Evolutionary conservation across 2,329 filamentous ascomycete species (phyloP).

Genomic region (Fusarium kyushuense): DNA sequence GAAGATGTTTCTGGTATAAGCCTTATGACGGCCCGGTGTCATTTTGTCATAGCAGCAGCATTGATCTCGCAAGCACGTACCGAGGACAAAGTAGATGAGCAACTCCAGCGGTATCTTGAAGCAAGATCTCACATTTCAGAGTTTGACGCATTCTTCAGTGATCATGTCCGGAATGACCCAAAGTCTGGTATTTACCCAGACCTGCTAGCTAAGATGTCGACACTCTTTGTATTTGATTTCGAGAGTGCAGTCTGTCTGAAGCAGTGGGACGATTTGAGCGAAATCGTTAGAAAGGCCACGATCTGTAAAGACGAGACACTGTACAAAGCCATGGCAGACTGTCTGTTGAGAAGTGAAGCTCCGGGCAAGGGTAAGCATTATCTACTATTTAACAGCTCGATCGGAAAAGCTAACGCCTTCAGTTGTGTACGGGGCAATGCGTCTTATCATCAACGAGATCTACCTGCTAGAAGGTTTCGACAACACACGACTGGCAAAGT

Average conservation of each 20-base stretch:
- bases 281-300: slow-evolving; percentile 67
- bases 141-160: slow-evolving; percentile 72
- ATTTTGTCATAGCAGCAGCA: slow-evolving; percentile 72
- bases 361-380: slow-evolving; percentile 62
- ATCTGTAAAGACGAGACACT: slow-evolving; percentile 59
- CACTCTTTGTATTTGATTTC: slow-evolving; percentile 81
- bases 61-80: slow-evolving; percentile 65
- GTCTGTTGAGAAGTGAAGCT: slow-evolving; percentile 66
- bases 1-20: slow-evolving; percentile 61
- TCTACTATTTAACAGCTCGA: neutral
- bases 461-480: slow-evolving; percentile 69
- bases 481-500: slow-evolving; percentile 74
- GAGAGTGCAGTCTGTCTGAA: slow-evolving; percentile 77
- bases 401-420: slow-evolving; percentile 5
- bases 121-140: slow-evolving; percentile 70
- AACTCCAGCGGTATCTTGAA: slow-evolving; percentile 71
- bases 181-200: slow-evolving; percentile 61
- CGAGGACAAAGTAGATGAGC: slow-evolving; percentile 61
- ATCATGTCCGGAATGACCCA: slow-evolving; percentile 55
- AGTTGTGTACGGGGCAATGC: slow-evolving; percentile 67
- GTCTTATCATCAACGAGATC: slow-evolving; percentile 77
- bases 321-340: slow-evolving; percentile 75
- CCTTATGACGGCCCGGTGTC: slow-evolving; percentile 74
- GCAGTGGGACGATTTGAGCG: slow-evolving; percentile 73
- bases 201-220: slow-evolving; percentile 71